A percentile compares a stretch with the other conserved stretches of the same genome.
Conservation (phyloP, 2,329 filamentous ascomycete species). For the Corinectria fuckeliana region DNA sequence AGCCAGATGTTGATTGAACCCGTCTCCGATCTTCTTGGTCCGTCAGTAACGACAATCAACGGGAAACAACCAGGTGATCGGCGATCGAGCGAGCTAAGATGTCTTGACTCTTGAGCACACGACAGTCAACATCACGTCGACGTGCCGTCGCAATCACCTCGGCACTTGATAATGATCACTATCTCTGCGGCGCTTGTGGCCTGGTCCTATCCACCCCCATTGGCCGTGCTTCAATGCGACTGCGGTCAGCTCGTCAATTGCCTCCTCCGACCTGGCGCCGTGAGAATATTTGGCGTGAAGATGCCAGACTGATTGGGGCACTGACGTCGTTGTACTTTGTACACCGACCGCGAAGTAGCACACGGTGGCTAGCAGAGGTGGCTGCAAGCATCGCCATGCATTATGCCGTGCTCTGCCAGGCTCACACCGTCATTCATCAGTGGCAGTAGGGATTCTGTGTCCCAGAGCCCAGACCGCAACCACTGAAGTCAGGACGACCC, state of each 20-base stretch:
- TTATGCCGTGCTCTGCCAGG: not conserved
- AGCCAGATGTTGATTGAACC: conserved; percentile 4
- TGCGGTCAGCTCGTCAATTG: conserved; percentile 9
- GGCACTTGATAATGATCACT: conserved; percentile 4
- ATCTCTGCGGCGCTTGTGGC: conserved; percentile 17
- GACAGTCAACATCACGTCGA: conserved; percentile 14
- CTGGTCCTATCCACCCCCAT: not conserved
- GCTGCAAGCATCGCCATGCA: not conserved
- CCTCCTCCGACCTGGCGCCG: conserved; percentile 16
- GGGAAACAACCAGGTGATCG: not conserved
- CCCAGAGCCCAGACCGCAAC: conserved; percentile 25
- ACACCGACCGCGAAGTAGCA: conserved; percentile 10
- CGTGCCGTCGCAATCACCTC: conserved; percentile 9
- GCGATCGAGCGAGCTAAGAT: not conserved
- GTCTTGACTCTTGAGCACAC: not conserved
- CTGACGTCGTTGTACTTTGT: not conserved
- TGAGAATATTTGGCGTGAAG: conserved; percentile 4
- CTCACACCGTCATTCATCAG: conserved; percentile 9
- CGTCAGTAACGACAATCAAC: not conserved
- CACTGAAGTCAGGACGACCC: conserved; percentile 10
- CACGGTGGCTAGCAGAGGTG: not conserved
- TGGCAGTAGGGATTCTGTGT: conserved; percentile 2
- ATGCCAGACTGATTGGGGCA: not conserved
- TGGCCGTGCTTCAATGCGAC: conserved; percentile 11
- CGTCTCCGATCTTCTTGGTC: not conserved